A percentile compares a stretch with the other conserved stretches of the same genome.
Conservation (phyloP, 805 yeast genomes). For the Lachancea meyersii region DNA sequence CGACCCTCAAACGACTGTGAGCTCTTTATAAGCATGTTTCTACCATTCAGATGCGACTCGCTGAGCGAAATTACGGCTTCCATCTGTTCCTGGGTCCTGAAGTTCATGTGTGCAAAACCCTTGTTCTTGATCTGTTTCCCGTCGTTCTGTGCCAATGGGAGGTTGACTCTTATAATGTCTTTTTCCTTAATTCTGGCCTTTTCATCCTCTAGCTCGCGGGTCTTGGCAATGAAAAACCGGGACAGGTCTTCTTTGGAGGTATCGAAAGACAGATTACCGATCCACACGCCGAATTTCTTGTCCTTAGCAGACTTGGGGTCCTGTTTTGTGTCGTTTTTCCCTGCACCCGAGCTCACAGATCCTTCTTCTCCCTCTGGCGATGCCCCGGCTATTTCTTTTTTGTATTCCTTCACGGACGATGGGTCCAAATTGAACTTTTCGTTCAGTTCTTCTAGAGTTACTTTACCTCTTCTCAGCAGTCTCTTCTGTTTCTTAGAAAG, state of each 20-base stretch:
- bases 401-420: constrained; percentile 31
- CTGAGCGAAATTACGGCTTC: constrained; percentile 57
- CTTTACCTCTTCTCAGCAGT: constrained; percentile 69
- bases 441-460: constrained; percentile 51
- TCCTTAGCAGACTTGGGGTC: constrained; percentile 27
- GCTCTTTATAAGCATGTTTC: constrained; percentile 79
- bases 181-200: constrained; percentile 41
- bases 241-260: constrained; percentile 69
- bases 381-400: constrained; percentile 34
- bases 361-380: constrained; percentile 17
- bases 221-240: constrained; percentile 57
- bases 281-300: constrained; percentile 78
- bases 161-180: constrained; percentile 67
- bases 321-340: constrained; percentile 8
- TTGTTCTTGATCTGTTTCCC: constrained; percentile 50
- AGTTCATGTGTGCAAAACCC: constrained; percentile 91
- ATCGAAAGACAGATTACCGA: constrained; percentile 85
- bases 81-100: constrained; percentile 54
- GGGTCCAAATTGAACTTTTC: constrained; percentile 36
- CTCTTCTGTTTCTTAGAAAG: constrained; percentile 89
- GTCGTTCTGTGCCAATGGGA: constrained; percentile 62
- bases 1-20: constrained; percentile 81
- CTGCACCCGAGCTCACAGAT: constrained; percentile 30
- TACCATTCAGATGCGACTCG: constrained; percentile 71
- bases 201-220: constrained; percentile 34